Conservation (phyloP, 176 grass and related monocot species). For the Thalia dealbata region DNA sequence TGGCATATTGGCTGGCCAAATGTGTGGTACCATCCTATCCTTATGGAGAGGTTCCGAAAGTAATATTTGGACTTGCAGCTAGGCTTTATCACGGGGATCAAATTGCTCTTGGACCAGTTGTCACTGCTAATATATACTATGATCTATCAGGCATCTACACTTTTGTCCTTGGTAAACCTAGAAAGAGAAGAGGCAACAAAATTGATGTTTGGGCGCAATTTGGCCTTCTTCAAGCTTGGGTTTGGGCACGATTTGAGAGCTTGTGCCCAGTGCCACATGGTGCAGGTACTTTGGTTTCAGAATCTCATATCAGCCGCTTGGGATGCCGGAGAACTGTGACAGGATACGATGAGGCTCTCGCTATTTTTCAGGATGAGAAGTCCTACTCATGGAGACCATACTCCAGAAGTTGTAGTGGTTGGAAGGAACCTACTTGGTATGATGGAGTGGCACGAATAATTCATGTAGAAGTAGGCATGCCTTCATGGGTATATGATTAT, state of each 20-base stretch:
- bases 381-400: slow-evolving; percentile 47
- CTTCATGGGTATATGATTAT: slow-evolving; percentile 38
- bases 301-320: slow-evolving; percentile 23
- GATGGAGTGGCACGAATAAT: slow-evolving; percentile 16
- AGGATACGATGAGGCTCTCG: slow-evolving; percentile 7
- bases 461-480: slow-evolving; percentile 20
- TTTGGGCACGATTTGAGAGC: slow-evolving; percentile 37
- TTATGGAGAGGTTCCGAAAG: slow-evolving; percentile 22
- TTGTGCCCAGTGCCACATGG: slow-evolving; percentile 21
- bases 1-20: slow-evolving; percentile 48
- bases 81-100: slow-evolving; percentile 37
- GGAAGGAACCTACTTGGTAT: slow-evolving; percentile 39
- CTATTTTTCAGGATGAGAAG: slow-evolving; percentile 25
- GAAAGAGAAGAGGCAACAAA: slow-evolving; percentile 8
- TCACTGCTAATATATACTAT: slow-evolving; percentile 40
- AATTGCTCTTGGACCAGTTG: slow-evolving; percentile 33
- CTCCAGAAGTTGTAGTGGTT: slow-evolving; percentile 18
- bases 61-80: slow-evolving; percentile 30
- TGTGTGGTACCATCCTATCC: slow-evolving; percentile 20
- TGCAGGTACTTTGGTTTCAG: slow-evolving; percentile 22
- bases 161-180: not conserved
- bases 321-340: slow-evolving; percentile 26
- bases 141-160: slow-evolving; percentile 29
- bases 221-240: slow-evolving; percentile 50
- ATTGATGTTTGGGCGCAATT: slow-evolving; percentile 30